Conservation (phyloP, 768 basidiomycete species). For the Boletus edulis region DNA sequence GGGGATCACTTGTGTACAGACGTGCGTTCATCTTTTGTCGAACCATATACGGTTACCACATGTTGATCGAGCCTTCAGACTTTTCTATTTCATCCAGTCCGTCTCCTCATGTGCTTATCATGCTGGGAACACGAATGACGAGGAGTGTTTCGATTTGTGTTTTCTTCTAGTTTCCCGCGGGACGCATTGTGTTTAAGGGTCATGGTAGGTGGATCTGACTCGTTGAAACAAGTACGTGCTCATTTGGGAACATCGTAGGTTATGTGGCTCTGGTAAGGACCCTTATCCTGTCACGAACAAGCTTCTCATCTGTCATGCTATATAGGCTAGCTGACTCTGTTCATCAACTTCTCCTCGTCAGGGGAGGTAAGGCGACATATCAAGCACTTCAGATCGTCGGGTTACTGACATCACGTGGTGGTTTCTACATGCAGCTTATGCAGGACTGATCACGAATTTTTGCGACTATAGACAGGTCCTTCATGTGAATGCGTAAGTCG, state of each 20-base stretch:
- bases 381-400: background rate
- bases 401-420: conserved; percentile 4
- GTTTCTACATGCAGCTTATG: conserved; percentile 5
- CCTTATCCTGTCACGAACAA: background rate
- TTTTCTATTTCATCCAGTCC: conserved; percentile 21
- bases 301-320: background rate
- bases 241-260: conserved; percentile 7
- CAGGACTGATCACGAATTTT: conserved; percentile 12
- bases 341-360: conserved; percentile 17
- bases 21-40: conserved; percentile 7
- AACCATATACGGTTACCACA: background rate
- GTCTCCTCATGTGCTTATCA: background rate
- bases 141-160: background rate
- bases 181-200: conserved; percentile 4
- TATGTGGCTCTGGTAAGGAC: conserved; percentile 15
- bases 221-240: background rate
- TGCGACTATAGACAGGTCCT: conserved; percentile 9
- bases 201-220: conserved; percentile 6
- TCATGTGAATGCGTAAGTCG: conserved; percentile 6
- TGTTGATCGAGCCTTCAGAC: background rate
- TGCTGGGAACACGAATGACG: background rate
- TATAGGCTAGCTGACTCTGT: conserved; percentile 13
- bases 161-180: conserved; percentile 3
- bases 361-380: conserved; percentile 12
- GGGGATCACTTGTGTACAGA: conserved; percentile 23